A percentile compares a stretch with the other conserved stretches of the same genome.
Conservation (phyloP, 768 basidiomycete species). For the Leccinum disarticulatum region DNA sequence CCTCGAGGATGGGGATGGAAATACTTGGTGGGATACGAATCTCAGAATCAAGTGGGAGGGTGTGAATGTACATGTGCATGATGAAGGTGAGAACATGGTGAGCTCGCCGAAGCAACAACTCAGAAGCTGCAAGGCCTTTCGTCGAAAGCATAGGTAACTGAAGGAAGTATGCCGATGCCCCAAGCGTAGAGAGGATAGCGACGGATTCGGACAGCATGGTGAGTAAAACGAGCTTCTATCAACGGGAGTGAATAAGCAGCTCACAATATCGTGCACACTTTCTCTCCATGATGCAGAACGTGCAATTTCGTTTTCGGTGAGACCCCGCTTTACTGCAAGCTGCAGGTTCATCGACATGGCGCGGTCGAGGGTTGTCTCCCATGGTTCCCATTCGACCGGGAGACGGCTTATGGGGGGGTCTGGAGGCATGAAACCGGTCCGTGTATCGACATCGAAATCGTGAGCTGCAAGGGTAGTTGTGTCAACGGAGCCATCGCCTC, state of each 20-base stretch:
- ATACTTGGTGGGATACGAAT: constrained; percentile 69
- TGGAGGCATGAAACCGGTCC: constrained; percentile 91
- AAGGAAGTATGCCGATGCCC: not conserved
- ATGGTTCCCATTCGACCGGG: constrained; percentile 60
- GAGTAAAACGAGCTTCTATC: not conserved
- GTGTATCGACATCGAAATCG: constrained; percentile 90
- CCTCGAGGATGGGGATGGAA: constrained; percentile 71
- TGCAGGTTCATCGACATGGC: constrained; percentile 52
- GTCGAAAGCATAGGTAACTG: constrained; percentile 58
- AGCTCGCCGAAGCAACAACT: constrained; percentile 62
- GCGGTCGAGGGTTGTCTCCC: constrained; percentile 63
- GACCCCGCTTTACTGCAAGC: constrained; percentile 48
- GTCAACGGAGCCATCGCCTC: constrained; percentile 35
- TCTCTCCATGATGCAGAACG: constrained; percentile 54
- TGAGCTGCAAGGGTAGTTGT: constrained; percentile 73
- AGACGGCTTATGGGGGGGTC: constrained; percentile 66
- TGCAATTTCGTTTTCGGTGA: constrained; percentile 37
- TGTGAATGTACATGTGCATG: constrained; percentile 77
- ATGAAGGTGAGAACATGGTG: constrained; percentile 74
- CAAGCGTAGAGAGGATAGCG: not conserved
- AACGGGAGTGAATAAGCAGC: constrained; percentile 2
- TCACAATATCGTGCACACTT: constrained; percentile 48
- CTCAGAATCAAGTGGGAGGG: constrained; percentile 47
- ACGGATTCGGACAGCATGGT: not conserved
- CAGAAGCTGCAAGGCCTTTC: constrained; percentile 45